Percentiles rank a stretch among this genome's conserved stretches.
Evolutionary conservation across 2,329 filamentous ascomycete species (phyloP).

Genomic region (Pestalotiopsis sp.): DNA sequence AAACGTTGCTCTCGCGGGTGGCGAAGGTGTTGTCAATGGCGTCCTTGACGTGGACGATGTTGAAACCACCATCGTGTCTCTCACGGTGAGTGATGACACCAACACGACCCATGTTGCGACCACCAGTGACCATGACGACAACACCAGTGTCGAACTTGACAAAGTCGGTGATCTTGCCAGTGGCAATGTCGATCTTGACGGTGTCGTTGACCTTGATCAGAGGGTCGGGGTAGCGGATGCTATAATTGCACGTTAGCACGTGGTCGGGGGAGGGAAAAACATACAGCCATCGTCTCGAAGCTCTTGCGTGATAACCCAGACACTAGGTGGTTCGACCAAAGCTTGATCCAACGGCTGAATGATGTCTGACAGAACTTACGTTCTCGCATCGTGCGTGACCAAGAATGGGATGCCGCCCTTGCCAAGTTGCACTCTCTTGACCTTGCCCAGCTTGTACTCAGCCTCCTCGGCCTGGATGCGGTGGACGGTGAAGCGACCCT

Average conservation of each 20-base stretch:
- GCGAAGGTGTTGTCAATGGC: slow-evolving; percentile 99
- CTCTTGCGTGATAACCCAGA: slow-evolving; percentile 32
- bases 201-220: slow-evolving; percentile 99
- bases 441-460: slow-evolving; percentile 99
- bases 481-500: slow-evolving; percentile 99
- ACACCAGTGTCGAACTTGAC: slow-evolving; percentile 99
- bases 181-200: slow-evolving; percentile 96
- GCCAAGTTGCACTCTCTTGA: slow-evolving; percentile 99
- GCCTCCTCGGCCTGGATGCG: slow-evolving; percentile 98
- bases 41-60: slow-evolving; percentile 99
- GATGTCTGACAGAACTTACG: slow-evolving; percentile 98
- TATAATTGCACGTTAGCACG: slow-evolving; percentile 53
- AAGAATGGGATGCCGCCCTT: slow-evolving; percentile 99
- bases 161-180: slow-evolving; percentile 97
- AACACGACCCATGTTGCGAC: slow-evolving; percentile 99
- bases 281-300: slow-evolving; percentile 57
- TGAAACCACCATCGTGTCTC: slow-evolving; percentile 99
- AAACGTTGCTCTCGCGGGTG: slow-evolving; percentile 99
- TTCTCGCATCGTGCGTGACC: slow-evolving; percentile 99
- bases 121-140: slow-evolving; percentile 98
- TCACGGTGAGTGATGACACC: slow-evolving; percentile 99
- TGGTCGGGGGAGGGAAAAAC: slow-evolving; percentile 35
- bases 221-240: slow-evolving; percentile 99
- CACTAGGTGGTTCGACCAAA: slow-evolving; percentile 72
- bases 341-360: slow-evolving; percentile 99